Evolutionary conservation across 768 basidiomycete genomes (phyloP).

Genomic region (Leccinum variicolor): DNA sequence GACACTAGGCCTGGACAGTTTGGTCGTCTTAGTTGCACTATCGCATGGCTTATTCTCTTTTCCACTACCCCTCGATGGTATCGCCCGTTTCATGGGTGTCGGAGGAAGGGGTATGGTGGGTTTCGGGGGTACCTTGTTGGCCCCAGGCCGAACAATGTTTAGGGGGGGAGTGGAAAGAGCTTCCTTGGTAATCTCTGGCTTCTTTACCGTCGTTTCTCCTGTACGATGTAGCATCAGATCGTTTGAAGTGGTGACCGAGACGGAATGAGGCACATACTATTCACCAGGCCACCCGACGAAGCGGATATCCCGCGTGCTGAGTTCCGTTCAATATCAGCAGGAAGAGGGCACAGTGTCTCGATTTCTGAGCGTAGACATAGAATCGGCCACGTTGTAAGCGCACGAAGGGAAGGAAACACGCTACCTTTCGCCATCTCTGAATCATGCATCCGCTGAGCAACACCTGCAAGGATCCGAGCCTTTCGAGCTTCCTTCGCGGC

Average conservation of each 20-base stretch:
- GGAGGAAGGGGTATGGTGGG: slow-evolving; percentile 2
- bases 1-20: slow-evolving; percentile 2
- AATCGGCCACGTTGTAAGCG: not conserved
- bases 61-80: not conserved
- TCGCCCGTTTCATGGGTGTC: slow-evolving; percentile 1
- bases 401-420: not conserved
- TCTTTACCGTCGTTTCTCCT: slow-evolving; percentile 6
- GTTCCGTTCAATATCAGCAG: not conserved
- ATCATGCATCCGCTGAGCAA: not conserved
- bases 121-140: slow-evolving; percentile 5
- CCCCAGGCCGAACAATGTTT: slow-evolving; percentile 4
- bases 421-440: slow-evolving; percentile 7
- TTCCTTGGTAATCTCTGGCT: not conserved
- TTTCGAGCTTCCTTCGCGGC: slow-evolving; percentile 4
- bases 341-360: not conserved
- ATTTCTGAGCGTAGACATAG: not conserved
- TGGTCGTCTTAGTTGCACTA: slow-evolving; percentile 1
- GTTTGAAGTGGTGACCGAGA: not conserved
- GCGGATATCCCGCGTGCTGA: not conserved
- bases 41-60: slow-evolving; percentile 17
- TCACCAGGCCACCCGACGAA: not conserved
- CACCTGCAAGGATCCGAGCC: not conserved
- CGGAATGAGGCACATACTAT: slow-evolving; percentile 4
- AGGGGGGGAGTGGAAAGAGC: not conserved
- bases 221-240: not conserved